phyloP scores from a whole-genome alignment of 108 stramenopile genomes.

The Hondaea fermentalgiana region DNA sequence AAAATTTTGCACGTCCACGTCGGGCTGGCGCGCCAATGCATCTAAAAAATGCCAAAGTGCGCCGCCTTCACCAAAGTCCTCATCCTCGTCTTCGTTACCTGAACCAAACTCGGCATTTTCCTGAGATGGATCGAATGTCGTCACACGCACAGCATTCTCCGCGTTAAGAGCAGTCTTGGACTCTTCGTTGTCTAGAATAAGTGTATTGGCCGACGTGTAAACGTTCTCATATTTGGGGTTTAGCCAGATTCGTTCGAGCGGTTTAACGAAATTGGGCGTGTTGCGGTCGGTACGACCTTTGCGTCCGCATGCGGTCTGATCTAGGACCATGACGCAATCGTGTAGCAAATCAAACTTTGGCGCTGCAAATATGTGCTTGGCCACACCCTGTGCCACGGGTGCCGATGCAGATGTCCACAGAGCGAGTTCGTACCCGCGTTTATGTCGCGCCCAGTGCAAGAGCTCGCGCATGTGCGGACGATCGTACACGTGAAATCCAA shows the following conservation, averaged over 20 bases:
- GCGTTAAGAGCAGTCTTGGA: neutral
- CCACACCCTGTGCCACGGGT: neutral
- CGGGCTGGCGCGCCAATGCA: neutral
- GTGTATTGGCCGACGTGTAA: neutral
- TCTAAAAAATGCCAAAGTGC: neutral
- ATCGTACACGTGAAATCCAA: neutral
- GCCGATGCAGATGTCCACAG: neutral
- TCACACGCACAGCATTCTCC: neutral
- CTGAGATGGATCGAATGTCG: neutral
- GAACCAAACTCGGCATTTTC: neutral
- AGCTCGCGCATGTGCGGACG: constrained; percentile 1
- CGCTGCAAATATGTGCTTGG: neutral
- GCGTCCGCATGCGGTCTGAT: neutral
- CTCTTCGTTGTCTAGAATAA: neutral
- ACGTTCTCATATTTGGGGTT: neutral
- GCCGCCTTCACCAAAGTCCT: neutral
- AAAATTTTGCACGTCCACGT: neutral
- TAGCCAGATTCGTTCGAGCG: neutral
- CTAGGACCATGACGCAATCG: neutral
- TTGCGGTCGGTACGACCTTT: neutral
- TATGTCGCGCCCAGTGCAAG: neutral
- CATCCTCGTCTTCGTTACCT: neutral
- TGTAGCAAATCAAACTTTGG: neutral
- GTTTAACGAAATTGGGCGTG: neutral
- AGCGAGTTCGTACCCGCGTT: neutral